A percentile compares a stretch with the other conserved stretches of the same genome.
Conservation (phyloP, 2,329 filamentous ascomycete species). For the Exophiala sp. region DNA sequence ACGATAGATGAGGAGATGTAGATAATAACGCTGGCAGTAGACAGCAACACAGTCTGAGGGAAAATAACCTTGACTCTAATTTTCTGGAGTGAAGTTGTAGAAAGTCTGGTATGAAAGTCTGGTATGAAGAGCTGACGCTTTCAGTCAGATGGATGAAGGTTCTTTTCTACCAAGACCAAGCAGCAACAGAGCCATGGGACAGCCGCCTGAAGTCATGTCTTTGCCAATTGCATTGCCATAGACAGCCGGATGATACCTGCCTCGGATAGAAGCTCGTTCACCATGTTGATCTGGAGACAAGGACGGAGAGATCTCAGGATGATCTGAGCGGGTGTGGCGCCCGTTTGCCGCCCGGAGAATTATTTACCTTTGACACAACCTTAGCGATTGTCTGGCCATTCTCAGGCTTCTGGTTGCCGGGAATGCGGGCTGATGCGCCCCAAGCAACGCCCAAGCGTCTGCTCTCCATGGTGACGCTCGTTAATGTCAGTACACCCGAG, state of each 20-base stretch:
- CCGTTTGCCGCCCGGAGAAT: constrained; percentile 4
- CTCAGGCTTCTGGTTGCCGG: neutral
- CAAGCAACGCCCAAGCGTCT: too few relatives aligned
- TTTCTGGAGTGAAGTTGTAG: constrained; percentile 1
- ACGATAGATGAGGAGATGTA: too few relatives aligned
- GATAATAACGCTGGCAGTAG: too few relatives aligned
- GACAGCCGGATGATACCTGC: neutral
- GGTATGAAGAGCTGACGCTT: neutral
- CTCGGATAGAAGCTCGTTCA: constrained; percentile 10
- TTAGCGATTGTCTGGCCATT: neutral
- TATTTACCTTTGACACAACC: neutral
- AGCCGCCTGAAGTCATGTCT: constrained; percentile 2
- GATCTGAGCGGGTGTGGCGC: constrained; percentile 4
- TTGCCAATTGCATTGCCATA: constrained; percentile 1
- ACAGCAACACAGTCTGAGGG: too few relatives aligned
- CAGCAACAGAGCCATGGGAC: constrained; percentile 6
- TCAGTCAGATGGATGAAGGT: neutral
- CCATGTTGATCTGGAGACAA: constrained; percentile 19
- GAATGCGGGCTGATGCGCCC: too few relatives aligned
- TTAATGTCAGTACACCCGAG: too few relatives aligned
- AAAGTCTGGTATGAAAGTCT: neutral
- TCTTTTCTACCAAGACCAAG: constrained; percentile 8
- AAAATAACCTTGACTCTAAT: too few relatives aligned
- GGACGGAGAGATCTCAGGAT: constrained; percentile 3
- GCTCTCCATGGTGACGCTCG: too few relatives aligned